Evolutionary conservation across 2,329 filamentous ascomycete species (phyloP).

Genomic region (Coniella vitis): DNA sequence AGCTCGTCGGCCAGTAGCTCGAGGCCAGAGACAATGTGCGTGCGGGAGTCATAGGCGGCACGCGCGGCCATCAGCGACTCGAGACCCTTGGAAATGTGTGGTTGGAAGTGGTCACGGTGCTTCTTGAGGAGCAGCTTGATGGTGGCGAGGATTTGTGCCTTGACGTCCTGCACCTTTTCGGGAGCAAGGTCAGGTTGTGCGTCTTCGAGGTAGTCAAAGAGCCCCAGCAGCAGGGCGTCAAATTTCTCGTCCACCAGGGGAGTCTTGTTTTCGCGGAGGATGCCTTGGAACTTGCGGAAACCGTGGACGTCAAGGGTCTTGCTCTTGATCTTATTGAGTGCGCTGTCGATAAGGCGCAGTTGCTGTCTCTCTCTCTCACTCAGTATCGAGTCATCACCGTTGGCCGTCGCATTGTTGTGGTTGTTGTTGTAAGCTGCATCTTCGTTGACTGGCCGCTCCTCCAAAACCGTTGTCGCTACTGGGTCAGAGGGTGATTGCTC

Average conservation of each 20-base stretch:
- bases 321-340: conserved; percentile 64
- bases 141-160: conserved; percentile 67
- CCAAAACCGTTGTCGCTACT: conserved; percentile 45
- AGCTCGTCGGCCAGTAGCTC: conserved; percentile 69
- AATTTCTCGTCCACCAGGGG: conserved; percentile 63
- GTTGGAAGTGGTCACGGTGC: conserved; percentile 57
- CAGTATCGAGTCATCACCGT: conserved; percentile 24
- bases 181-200: conserved; percentile 46
- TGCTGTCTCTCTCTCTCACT: conserved; percentile 52
- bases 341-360: conserved; percentile 61
- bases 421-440: conserved; percentile 33
- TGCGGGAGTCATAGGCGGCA: conserved; percentile 58
- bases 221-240: conserved; percentile 56
- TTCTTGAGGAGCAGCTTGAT: conserved; percentile 66
- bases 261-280: conserved; percentile 60
- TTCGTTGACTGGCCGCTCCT: conserved; percentile 55
- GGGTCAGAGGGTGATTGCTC: conserved; percentile 28
- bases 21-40: conserved; percentile 67
- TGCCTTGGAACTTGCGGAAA: conserved; percentile 69
- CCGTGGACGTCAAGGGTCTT: conserved; percentile 73
- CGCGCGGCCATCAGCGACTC: conserved; percentile 61
- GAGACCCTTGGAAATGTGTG: conserved; percentile 61
- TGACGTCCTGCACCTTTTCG: conserved; percentile 65
- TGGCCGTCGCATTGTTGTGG: conserved; percentile 11
- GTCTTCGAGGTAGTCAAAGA: conserved; percentile 67